These are phyloP conservation scores for Fusarium abutilonis DNA, from an alignment of 2,329 filamentous ascomycete species.

Conservation along the genomic window DNA sequence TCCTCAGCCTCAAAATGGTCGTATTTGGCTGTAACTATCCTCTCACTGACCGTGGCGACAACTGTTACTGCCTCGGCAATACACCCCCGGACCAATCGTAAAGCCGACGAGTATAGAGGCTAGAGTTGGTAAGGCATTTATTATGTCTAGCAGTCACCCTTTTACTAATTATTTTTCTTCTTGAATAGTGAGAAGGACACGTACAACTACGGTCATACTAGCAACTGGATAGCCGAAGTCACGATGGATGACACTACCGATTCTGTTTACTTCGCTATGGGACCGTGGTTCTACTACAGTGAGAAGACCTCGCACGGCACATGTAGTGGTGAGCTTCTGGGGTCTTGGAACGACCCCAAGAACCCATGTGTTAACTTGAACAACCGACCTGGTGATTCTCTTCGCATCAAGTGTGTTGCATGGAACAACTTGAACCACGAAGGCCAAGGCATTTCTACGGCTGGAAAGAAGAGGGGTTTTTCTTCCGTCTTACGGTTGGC, in stretches of 20 bases:
- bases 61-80: constrained; percentile 4
- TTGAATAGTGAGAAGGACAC: constrained; percentile 4
- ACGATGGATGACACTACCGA: constrained; percentile 20
- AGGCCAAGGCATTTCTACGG: too few species aligned
- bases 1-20: too few species aligned
- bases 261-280: constrained; percentile 14
- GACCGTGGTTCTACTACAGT: constrained; percentile 15
- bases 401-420: constrained; percentile 34
- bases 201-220: constrained; percentile 5
- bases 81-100: constrained; percentile 4
- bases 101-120: constrained; percentile 11
- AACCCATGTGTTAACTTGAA: constrained; percentile 18
- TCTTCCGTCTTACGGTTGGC: too few species aligned
- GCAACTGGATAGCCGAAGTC: constrained; percentile 14
- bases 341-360: constrained; percentile 9
- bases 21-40: neutral
- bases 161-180: neutral
- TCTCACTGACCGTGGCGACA: constrained; percentile 3
- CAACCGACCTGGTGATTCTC: constrained; percentile 2
- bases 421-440: constrained; percentile 12
- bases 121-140: constrained; percentile 1
- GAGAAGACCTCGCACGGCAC: constrained; percentile 5
- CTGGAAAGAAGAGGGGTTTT: too few species aligned
- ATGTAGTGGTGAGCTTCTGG: constrained; percentile 4
- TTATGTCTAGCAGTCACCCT: neutral